Percentiles rank a stretch among this genome's conserved stretches.
These are phyloP conservation scores for Metarhizium sp. DNA, from an alignment of 2,329 filamentous ascomycete genomes.

Conservation along the genomic window DNA sequence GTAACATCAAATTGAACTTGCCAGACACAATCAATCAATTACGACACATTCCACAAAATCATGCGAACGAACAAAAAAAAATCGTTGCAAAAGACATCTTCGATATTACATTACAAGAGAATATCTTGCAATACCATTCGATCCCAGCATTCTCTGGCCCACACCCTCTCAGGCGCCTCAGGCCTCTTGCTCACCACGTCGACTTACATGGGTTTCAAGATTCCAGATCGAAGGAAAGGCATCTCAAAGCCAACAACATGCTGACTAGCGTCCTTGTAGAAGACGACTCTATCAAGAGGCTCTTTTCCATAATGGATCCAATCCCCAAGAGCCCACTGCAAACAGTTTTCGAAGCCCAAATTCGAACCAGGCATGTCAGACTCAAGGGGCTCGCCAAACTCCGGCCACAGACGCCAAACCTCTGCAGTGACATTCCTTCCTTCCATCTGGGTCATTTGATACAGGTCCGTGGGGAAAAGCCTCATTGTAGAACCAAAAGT, in stretches of 20 bases:
- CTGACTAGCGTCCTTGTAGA: constrained; percentile 16
- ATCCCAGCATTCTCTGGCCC: no score
- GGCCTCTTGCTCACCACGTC: not conserved
- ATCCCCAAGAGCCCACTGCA: constrained; percentile 22
- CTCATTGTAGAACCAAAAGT: constrained; percentile 11
- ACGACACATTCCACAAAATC: no score
- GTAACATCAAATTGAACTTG: no score
- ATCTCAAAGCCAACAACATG: constrained; percentile 21
- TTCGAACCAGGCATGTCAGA: constrained; percentile 20
- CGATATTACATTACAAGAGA: no score
- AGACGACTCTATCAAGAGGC: constrained; percentile 21
- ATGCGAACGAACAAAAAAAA: no score
- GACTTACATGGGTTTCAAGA: constrained; percentile 8
- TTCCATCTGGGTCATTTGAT: constrained; percentile 4
- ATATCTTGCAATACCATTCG: no score
- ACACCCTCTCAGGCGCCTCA: no score
- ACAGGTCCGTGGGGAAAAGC: constrained; percentile 16
- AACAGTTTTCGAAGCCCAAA: constrained; percentile 15
- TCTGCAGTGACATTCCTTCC: constrained; percentile 10
- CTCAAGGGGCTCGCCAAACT: constrained; percentile 3
- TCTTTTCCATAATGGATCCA: constrained; percentile 26
- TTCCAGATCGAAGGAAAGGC: constrained; percentile 21
- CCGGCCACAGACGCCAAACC: constrained; percentile 20
- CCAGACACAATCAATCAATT: no score
- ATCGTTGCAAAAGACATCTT: no score